These are phyloP conservation scores for Ophiostoma pallidulum DNA, from an alignment of 2,329 filamentous ascomycete species.

Conservation along the genomic window DNA sequence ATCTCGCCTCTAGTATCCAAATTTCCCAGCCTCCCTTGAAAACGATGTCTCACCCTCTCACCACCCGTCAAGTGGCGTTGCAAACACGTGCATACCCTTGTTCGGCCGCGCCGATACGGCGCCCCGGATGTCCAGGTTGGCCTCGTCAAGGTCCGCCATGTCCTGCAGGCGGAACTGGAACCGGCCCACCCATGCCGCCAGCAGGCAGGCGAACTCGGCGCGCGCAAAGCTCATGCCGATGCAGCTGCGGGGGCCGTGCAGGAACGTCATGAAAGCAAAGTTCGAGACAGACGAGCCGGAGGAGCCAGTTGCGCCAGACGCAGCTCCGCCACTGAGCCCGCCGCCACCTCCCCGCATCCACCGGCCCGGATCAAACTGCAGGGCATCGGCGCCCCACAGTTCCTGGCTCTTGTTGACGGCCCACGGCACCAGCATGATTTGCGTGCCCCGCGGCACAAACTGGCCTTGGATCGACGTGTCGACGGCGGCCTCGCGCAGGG, in stretches of 20 bases:
- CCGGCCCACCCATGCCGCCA: conserved; percentile 66
- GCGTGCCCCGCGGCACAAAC: conserved; percentile 60
- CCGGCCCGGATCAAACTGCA: conserved; percentile 67
- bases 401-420: conserved; percentile 59
- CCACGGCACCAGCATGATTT: conserved; percentile 53
- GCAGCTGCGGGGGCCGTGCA: conserved; percentile 78
- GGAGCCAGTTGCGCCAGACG: conserved; percentile 22
- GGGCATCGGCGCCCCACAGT: conserved; percentile 70
- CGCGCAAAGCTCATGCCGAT: conserved; percentile 76
- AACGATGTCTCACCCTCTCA: too few species aligned
- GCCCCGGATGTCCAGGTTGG: conserved; percentile 56
- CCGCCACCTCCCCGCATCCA: conserved; percentile 49
- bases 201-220: conserved; percentile 73
- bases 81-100: conserved; percentile 60
- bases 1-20: too few species aligned
- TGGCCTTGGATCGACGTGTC: conserved; percentile 58
- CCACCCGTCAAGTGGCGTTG: conserved; percentile 61
- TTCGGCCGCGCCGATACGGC: conserved; percentile 64
- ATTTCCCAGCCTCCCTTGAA: too few species aligned
- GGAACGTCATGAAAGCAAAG: conserved; percentile 70
- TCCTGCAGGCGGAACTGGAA: conserved; percentile 55
- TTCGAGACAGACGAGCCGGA: conserved; percentile 64
- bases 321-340: too few species aligned
- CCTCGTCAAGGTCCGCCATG: conserved; percentile 55
- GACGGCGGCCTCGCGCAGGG: conserved; percentile 53